Evolutionary conservation across 805 yeast genomes (phyloP), one percentile per base, ranked within the genome.

Genomic region (Kuraishia ogatae): DNA sequence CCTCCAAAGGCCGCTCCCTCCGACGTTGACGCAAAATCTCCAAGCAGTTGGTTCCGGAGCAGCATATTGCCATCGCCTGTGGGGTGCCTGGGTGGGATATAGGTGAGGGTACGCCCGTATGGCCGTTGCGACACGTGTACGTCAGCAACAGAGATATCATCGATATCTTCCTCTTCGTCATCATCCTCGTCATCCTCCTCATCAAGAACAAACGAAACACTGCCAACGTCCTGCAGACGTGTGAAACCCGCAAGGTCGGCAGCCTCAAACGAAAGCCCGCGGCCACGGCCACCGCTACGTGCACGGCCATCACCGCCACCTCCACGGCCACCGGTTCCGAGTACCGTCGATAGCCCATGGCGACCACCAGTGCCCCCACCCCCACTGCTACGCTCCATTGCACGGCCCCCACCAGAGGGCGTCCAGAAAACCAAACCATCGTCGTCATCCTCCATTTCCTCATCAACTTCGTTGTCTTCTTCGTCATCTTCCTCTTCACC

Each of bases 391-490:
- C 43, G 43, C 43, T 35, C 43, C 43, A 35, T 35, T 15, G 43
- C 43, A 35, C 43, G 43, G 17, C 43, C 13, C 4, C 65, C 66
- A 20, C 68, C 61, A 15, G 62, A 69, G 48, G 66, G 63, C 50
- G 66, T 67, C 50, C 66, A 62, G 19, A 64, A 63, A 53, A 61
- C 62, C 39, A 61, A 61, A 4, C 62, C 66, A 26, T 61, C 65
- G 29, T 63, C 70, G 22, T 55, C 65, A 48, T 55, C 57, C 19
- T 61, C 64, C 15, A 59, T 63, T n/a, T 64, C 71, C 24, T 64
- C 72, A 11, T 69, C 70, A 49, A 69, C 54, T 24, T 69, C 76
- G 48, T 64, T 66, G 13, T 67, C 68, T 35, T 69, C 61, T 22
- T 65, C 74, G 4, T 71, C 67, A 6, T 62, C 69, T 43, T 63